A percentile compares a stretch with the other conserved stretches of the same genome.
phyloP scores from a whole-genome alignment of 108 stramenopile species.

The Fragilariopsis cylindrus region DNA sequence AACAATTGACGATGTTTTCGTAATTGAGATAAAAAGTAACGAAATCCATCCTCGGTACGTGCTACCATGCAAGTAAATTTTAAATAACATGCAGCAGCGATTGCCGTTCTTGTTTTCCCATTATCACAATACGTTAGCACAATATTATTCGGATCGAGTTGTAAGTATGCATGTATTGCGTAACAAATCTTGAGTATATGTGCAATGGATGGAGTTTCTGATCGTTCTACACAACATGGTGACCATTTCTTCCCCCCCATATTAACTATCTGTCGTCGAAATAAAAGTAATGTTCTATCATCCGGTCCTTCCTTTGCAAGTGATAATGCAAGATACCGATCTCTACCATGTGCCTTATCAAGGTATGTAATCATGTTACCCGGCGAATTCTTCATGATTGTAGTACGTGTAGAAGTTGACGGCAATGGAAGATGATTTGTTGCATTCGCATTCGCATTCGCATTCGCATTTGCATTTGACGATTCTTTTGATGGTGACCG shows the following conservation, averaged over 20 bases:
- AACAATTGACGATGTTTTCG: neutral
- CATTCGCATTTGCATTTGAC: too few species aligned
- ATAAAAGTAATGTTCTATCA: constrained; percentile 50
- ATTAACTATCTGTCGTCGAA: constrained; percentile 66
- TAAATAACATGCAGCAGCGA: constrained; percentile 83
- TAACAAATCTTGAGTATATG: constrained; percentile 69
- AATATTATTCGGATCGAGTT: constrained; percentile 47
- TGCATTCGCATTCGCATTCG: too few species aligned
- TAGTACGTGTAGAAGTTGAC: neutral
- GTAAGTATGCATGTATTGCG: constrained; percentile 68
- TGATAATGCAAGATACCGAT: constrained; percentile 56
- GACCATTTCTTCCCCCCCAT: constrained; percentile 53
- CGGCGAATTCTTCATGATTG: constrained; percentile 38
- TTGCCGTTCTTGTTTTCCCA: constrained; percentile 90
- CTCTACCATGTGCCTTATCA: constrained; percentile 46
- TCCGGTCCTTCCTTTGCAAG: constrained; percentile 55
- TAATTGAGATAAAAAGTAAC: constrained; percentile 25
- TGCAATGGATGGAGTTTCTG: constrained; percentile 58
- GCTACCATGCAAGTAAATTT: constrained; percentile 52
- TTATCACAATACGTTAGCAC: constrained; percentile 79
- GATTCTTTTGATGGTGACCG: too few species aligned
- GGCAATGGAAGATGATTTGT: neutral
- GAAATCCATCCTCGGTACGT: constrained; percentile 67
- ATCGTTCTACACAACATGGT: constrained; percentile 32
- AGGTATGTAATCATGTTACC: constrained; percentile 48